Evolutionary conservation across 305 asterid genomes (phyloP).

Genomic region (Fraxinus latifolia): DNA sequence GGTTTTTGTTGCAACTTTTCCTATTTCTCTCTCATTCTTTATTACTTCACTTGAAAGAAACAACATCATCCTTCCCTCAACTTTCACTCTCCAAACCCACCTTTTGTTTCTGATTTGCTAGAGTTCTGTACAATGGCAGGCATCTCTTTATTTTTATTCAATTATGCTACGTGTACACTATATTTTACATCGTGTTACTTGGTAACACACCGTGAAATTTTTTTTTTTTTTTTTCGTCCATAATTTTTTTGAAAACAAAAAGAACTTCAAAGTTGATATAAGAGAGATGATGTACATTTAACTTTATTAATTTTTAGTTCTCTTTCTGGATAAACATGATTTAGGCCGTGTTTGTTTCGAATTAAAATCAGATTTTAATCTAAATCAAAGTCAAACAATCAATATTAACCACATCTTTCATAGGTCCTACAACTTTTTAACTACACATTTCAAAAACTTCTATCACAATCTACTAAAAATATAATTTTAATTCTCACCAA

Average conservation of each 20-base stretch:
- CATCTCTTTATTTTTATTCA: not conserved
- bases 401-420: too few relatives aligned
- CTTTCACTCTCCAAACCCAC: constrained; percentile 10
- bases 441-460: too few relatives aligned
- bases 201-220: not conserved
- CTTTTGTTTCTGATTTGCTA: not conserved
- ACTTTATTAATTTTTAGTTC: not conserved
- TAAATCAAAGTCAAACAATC: too few relatives aligned
- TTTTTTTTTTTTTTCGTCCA: not conserved
- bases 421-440: too few relatives aligned
- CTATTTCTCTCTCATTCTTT: constrained; percentile 25
- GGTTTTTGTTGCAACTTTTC: constrained; percentile 10
- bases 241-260: not conserved
- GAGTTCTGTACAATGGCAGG: not conserved
- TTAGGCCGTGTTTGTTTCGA: not conserved
- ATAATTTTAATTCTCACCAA: too few relatives aligned
- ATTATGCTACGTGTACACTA: not conserved
- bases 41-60: constrained; percentile 34
- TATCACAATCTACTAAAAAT: too few relatives aligned
- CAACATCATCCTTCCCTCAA: constrained; percentile 25
- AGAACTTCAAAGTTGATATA: not conserved
- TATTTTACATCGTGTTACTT: not conserved
- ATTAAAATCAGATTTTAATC: too few relatives aligned
- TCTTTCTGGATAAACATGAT: not conserved
- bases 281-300: not conserved